Evolutionary conservation across 495 filamentous ascomycete genomes (phyloP).

Genomic region (Penicillium silybi): DNA sequence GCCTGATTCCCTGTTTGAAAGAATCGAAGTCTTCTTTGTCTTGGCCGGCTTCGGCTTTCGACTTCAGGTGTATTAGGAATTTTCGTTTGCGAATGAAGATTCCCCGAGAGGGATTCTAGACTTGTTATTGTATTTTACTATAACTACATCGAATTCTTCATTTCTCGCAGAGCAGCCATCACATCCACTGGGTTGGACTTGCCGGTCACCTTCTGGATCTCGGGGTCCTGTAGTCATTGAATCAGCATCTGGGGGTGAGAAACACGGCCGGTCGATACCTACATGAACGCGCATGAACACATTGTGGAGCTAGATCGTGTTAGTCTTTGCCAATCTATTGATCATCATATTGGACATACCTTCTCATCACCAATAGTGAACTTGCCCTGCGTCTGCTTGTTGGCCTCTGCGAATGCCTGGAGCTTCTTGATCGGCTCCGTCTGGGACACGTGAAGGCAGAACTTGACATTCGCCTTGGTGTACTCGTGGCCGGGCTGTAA

Average conservation of each 20-base stretch:
- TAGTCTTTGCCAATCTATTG: background rate
- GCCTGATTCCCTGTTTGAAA: background rate
- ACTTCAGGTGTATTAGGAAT: background rate
- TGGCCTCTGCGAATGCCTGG: conserved; percentile 67
- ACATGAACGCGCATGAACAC: conserved; percentile 92
- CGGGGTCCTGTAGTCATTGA: conserved; percentile 58
- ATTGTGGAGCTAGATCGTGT: conserved; percentile 72
- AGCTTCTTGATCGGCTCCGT: conserved; percentile 74
- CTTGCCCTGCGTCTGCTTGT: conserved; percentile 87
- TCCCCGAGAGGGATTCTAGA: background rate
- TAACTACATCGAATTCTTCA: conserved; percentile 74
- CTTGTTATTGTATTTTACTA: background rate
- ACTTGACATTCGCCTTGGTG: conserved; percentile 90
- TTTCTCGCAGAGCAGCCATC: conserved; percentile 79
- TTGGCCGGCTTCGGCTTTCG: background rate
- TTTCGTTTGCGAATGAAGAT: conserved; percentile 8
- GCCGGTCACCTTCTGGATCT: conserved; percentile 78
- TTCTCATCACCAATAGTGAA: conserved; percentile 99
- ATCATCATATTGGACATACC: conserved; percentile 43
- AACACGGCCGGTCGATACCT: conserved; percentile 26
- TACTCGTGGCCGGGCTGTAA: conserved; percentile 89
- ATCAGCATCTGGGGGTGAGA: background rate
- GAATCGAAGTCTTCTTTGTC: background rate
- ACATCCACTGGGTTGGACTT: conserved; percentile 80
- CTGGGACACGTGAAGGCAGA: conserved; percentile 68